Base-by-base conservation (phyloP, 176 grass and related monocot species). In the Bothriochloa decipiens region DNA sequence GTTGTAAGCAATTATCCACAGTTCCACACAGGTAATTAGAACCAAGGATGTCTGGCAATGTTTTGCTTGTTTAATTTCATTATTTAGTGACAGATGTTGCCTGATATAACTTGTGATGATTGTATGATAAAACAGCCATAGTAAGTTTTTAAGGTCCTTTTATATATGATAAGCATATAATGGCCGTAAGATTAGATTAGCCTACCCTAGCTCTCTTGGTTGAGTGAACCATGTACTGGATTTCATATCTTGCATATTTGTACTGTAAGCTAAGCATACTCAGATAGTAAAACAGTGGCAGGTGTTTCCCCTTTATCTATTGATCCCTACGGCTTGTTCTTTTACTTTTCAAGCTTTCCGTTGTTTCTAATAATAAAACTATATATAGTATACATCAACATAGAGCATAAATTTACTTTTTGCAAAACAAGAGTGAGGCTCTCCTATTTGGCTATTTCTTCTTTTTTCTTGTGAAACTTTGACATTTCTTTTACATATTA, bases 391-490 rank as follows among this genome's bases (percentile, higher is more conserved):
- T 45, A 43, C 0, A 9, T 23, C 5, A 67, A 27, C 57, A 67
- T 29, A 85, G 8, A 10, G 10, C n/a, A 40, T 7, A 52, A 68
- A 52, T 65, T 7, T 70, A 27, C 4, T 67, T 75, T 80, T 75
- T 4, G 47, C 13, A 39, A 75, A 76, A 77, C 26, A 68, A 60
- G 28, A 46, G 49, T 73, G 41, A 62, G 76, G 46, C 60, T 74
- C 22, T 90, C 3, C 26, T 47, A 61, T 68, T 78, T 29, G 22
- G 62, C 82, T 8, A 67, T 78, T 82, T 82, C 66, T 62, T 80
- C 73, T 8, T 78, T 73, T 77, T 82, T 72, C 66, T 61, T 61
- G 17, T 28, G 5, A 55, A 41, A 79, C 18, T n/a, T n/a, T 79
- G 18, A 43, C 8, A 37, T 72, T 29, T 72, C 26, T 45, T 86